Conservation (phyloP, 2,329 filamentous ascomycete genomes). For the Seiridium cupressi region DNA sequence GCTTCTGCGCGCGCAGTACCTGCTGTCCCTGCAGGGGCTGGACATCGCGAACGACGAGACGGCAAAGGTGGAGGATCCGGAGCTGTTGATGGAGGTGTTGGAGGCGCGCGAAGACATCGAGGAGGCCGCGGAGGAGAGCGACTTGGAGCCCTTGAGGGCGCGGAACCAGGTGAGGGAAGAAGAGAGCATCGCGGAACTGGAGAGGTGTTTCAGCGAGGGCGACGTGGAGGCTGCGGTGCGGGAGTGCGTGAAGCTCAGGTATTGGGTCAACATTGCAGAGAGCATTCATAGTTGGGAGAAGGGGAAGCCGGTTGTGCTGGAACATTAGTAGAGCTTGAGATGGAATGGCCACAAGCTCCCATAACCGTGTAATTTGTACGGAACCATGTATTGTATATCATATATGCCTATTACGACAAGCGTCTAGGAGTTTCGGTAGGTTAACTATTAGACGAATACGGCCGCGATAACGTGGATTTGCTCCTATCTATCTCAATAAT, state of each 20-base stretch:
- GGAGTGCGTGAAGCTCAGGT: conserved; percentile 77
- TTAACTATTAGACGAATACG: too few species aligned
- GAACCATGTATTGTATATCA: too few species aligned
- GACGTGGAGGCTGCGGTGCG: conserved; percentile 64
- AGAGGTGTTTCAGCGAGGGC: conserved; percentile 61
- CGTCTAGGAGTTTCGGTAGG: too few species aligned
- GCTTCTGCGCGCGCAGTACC: conserved; percentile 81
- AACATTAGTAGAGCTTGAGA: conserved; percentile 37
- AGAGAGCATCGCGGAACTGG: conserved; percentile 62
- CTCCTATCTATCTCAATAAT: too few species aligned
- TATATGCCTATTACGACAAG: background rate
- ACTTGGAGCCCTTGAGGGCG: conserved; percentile 55
- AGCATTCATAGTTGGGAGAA: conserved; percentile 81
- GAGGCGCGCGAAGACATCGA: conserved; percentile 77
- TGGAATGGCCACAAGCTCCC: too few species aligned
- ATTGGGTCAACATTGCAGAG: conserved; percentile 87
- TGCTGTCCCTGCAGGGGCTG: conserved; percentile 68
- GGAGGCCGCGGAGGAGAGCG: conserved; percentile 65
- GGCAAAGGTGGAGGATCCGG: conserved; percentile 64
- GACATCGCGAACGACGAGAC: conserved; percentile 80
- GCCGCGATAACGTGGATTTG: too few species aligned
- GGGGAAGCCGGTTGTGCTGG: conserved; percentile 59
- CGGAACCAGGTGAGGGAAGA: conserved; percentile 69
- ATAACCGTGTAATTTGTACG: too few species aligned
- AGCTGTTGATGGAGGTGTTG: conserved; percentile 75